Evolutionary conservation across 768 basidiomycete genomes (phyloP), one percentile per base, ranked within the genome.

Genomic region (Sporobolomyces phaffii): DNA sequence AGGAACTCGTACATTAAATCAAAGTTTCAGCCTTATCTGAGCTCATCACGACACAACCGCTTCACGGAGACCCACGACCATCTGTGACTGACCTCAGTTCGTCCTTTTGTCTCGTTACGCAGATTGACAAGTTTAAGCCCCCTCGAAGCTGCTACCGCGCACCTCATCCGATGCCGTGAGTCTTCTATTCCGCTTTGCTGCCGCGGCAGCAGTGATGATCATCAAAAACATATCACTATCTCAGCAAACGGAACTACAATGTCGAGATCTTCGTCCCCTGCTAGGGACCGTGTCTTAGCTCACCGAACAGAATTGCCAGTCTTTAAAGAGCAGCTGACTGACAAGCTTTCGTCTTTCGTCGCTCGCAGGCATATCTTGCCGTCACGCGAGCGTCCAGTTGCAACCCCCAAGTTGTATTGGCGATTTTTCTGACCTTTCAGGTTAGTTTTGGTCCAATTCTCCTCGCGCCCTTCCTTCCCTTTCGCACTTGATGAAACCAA

Each of bases 11-110:
- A 44, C n/a, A 26, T 50, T 45, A 53, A 10, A 24, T 20, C 26
- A 7, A 28, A 62, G 65, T 68, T 68, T 68, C 65, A 68, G 65
- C 65, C 65, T 68, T 58, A 36, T 44, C 26, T 62, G 60, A 67
- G 50, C 41, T 50, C 47, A n/a, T 28, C 29, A 24, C 41, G 14
- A 22, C 13, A n/a, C n/a, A n/a, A n/a, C n/a, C n/a, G n/a, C n/a
- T n/a, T n/a, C n/a, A n/a, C n/a, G n/a, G n/a, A n/a, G n/a, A n/a
- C n/a, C n/a, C n/a, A n/a, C n/a, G n/a, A n/a, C n/a, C n/a, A n/a
- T n/a, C n/a, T n/a, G n/a, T n/a, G n/a, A n/a, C n/a, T n/a, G n/a
- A n/a, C n/a, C n/a, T n/a, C n/a, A n/a, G n/a, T n/a, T n/a, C n/a
- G n/a, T n/a, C n/a, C n/a, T n/a, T n/a, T n/a, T n/a, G n/a, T n/a